These are phyloP conservation scores for Triangularia setosa DNA, from an alignment of 2,329 filamentous ascomycete species.

Conservation along the genomic window DNA sequence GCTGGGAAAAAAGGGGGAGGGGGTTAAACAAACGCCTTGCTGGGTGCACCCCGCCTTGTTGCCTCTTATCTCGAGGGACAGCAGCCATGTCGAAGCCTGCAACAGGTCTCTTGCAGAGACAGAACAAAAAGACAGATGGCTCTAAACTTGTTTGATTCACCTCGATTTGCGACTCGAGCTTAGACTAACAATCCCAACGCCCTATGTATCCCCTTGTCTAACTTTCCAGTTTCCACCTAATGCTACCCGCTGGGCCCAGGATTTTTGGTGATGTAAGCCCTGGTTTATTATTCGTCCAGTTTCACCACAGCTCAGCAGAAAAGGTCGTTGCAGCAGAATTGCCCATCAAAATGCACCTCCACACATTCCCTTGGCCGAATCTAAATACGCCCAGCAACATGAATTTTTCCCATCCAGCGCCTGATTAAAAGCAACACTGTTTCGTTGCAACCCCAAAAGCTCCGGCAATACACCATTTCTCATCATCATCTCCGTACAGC, in stretches of 20 bases:
- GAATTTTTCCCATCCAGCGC: background rate
- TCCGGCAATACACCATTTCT: background rate
- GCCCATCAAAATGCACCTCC: background rate
- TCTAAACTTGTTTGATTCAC: background rate
- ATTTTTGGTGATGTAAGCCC: background rate
- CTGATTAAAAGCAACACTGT: background rate
- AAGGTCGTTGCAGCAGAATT: background rate
- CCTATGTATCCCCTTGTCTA: background rate
- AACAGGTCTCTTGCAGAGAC: background rate
- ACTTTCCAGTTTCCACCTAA: background rate
- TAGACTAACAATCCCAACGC: background rate
- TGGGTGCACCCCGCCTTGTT: background rate
- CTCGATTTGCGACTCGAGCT: background rate
- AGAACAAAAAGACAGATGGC: background rate
- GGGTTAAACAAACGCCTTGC: background rate
- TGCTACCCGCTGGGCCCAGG: background rate
- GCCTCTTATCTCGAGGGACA: too few relatives aligned
- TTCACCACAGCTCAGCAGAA: background rate
- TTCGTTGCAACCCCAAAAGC: background rate
- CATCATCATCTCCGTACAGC: conserved; percentile 26
- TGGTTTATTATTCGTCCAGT: background rate
- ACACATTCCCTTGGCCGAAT: background rate
- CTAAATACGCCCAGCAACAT: background rate
- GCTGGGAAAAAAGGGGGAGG: background rate
- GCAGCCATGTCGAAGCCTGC: too few relatives aligned